Base-by-base conservation (phyloP, 2,329 filamentous ascomycete species). In the Ceratocystis cubensis region DNA sequence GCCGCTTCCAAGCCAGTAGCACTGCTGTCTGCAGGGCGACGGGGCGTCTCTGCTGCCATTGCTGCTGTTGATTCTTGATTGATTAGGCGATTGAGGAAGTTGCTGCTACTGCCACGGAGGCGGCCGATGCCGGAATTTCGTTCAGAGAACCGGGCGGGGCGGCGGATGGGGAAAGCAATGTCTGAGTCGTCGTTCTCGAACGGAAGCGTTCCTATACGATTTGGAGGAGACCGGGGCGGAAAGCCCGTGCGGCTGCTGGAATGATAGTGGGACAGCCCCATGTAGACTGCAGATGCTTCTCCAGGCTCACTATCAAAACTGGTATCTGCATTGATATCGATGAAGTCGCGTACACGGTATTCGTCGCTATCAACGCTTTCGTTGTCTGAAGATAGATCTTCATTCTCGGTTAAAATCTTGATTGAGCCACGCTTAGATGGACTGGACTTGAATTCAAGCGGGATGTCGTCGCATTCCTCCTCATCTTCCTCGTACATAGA, bases 191-290 rank as follows among this genome's bases (percentile, higher is more conserved):
- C 75, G 66, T 76, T 81, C 70, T 85, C 82, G 67, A 84, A 83
- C 10, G 81, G 81, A 1, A 84, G 75, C 1, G 78, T 74, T 65
- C 82, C 81, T 64, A 84, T 82, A 68, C 80, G 78, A 72, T 82
- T 80, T 5, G 79, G 79, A 8, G 79, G 68, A 44, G 33, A 65
- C 44, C 25, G 64, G 20, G 64, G 64, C 28, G 30, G 64, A 7
- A 22, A n/a, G 17, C 48, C 53, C 15, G 37, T 41, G 10, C 20
- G 33, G 25, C 15, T 45, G n/a, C n/a, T 37, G 22, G 22, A 28
- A 7, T 7, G 6, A 46, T 37, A 37, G 8, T 33, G 28, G 45
- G 56, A 25, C 48, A 53, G 6, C 5, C 37, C 63, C 2, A 33
- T 37, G 46, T 53, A 64, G n/a, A 56, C 44, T 33, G 6, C 30